Conservation (phyloP, 2,329 filamentous ascomycete species). For the Paecilomyces fulvus region DNA sequence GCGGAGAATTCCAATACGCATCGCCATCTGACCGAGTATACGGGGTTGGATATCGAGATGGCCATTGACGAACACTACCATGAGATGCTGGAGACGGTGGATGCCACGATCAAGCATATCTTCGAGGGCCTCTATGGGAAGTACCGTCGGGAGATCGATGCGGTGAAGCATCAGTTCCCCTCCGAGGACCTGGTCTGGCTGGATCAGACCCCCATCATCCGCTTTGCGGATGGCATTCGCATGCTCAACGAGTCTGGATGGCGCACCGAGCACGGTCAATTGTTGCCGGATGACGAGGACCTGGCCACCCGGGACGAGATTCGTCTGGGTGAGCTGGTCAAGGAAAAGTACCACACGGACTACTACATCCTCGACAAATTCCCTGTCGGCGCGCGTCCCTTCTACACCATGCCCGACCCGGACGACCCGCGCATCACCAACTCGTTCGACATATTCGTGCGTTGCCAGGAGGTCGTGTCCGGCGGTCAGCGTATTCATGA, state of each 20-base stretch:
- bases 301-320: slow-evolving; percentile 81
- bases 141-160: slow-evolving; percentile 64
- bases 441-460: slow-evolving; percentile 90
- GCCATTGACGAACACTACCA: slow-evolving; percentile 81
- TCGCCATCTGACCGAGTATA: slow-evolving; percentile 89
- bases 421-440: slow-evolving; percentile 68
- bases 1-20: slow-evolving; percentile 96
- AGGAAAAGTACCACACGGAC: slow-evolving; percentile 77
- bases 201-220: slow-evolving; percentile 72
- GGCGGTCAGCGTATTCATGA: slow-evolving; percentile 92
- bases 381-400: slow-evolving; percentile 71
- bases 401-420: slow-evolving; percentile 82
- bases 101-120: slow-evolving; percentile 72
- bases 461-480: slow-evolving; percentile 85
- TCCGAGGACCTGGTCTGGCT: slow-evolving; percentile 81
- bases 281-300: slow-evolving; percentile 65
- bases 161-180: slow-evolving; percentile 75
- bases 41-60: slow-evolving; percentile 89
- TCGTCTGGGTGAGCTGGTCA: slow-evolving; percentile 72
- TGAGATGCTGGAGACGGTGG: slow-evolving; percentile 71
- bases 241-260: slow-evolving; percentile 73
- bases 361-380: slow-evolving; percentile 96
- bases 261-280: slow-evolving; percentile 67
- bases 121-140: slow-evolving; percentile 62
- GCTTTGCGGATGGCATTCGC: slow-evolving; percentile 69